phyloP scores from a whole-genome alignment of 768 basidiomycete species.

The Hygrocybe punicea region DNA sequence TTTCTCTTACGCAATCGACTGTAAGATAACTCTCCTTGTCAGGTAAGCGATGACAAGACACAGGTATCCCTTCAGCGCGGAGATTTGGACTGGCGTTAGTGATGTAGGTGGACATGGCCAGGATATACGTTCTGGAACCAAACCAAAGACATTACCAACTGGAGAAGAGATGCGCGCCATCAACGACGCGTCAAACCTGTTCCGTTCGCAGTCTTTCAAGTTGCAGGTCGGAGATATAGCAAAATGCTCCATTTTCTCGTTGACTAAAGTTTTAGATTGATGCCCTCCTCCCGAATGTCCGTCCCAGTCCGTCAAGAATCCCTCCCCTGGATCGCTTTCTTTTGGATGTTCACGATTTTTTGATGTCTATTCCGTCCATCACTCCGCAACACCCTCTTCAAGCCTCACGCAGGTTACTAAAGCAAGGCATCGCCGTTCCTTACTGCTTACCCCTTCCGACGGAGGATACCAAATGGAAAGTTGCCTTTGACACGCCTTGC shows the following conservation, averaged over 20 bases:
- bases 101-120: not conserved
- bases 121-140: not conserved
- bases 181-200: conserved; percentile 71
- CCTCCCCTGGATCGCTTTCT: conserved; percentile 68
- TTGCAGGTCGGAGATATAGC: conserved; percentile 55
- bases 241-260: not conserved
- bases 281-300: conserved; percentile 71
- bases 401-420: conserved; percentile 54
- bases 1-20: too few relatives aligned
- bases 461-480: conserved; percentile 84
- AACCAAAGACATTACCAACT: conserved; percentile 55
- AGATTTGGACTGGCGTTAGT: not conserved
- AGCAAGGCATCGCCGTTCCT: conserved; percentile 59
- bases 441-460: conserved; percentile 68
- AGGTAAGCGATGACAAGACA: too few relatives aligned
- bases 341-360: conserved; percentile 59
- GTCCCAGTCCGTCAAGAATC: conserved; percentile 56
- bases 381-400: conserved; percentile 61
- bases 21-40: too few relatives aligned
- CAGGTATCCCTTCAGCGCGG: too few relatives aligned
- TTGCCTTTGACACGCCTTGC: conserved; percentile 72
- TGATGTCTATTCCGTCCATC: conserved; percentile 57
- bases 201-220: conserved; percentile 77
- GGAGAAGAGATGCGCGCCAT: conserved; percentile 68
- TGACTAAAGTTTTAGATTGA: conserved; percentile 53